Evolutionary conservation across 768 basidiomycete species (phyloP).

Genomic region (Mrakia blollopis): DNA sequence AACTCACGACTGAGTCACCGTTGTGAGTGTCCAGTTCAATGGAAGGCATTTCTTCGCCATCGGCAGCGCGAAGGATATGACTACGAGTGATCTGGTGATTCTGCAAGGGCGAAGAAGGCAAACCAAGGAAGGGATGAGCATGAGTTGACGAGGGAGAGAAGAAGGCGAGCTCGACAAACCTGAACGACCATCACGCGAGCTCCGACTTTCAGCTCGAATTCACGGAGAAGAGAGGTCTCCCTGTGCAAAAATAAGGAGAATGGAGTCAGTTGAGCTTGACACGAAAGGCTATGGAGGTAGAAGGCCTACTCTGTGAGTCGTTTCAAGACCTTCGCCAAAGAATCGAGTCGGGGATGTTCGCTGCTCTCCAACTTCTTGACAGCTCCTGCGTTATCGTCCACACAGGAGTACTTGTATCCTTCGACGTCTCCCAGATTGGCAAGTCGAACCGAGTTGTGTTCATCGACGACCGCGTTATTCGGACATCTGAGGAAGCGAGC

Average conservation of each 20-base stretch:
- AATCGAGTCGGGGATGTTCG: not conserved
- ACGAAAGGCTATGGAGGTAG: not conserved
- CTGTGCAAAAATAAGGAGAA: not conserved
- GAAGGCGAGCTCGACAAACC: too few relatives aligned
- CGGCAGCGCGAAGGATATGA: not conserved
- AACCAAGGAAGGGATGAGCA: not conserved
- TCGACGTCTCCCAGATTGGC: not conserved
- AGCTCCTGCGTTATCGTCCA: not conserved
- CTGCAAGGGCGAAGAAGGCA: not conserved
- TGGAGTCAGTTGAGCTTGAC: not conserved
- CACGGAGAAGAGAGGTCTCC: not conserved
- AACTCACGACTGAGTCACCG: not conserved
- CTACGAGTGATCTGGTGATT: not conserved
- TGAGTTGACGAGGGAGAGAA: too few relatives aligned
- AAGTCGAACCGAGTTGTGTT: not conserved
- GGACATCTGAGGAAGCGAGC: not conserved
- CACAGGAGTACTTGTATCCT: not conserved
- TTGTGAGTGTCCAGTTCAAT: not conserved
- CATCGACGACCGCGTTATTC: not conserved
- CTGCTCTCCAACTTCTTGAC: not conserved
- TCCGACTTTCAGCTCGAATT: not conserved
- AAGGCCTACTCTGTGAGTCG: not conserved
- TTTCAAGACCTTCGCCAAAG: not conserved
- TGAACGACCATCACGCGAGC: slow-evolving; percentile 13
- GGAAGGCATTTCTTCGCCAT: not conserved